phyloP scores from a whole-genome alignment of 768 basidiomycete species.

The Lentinus tigrinus region DNA sequence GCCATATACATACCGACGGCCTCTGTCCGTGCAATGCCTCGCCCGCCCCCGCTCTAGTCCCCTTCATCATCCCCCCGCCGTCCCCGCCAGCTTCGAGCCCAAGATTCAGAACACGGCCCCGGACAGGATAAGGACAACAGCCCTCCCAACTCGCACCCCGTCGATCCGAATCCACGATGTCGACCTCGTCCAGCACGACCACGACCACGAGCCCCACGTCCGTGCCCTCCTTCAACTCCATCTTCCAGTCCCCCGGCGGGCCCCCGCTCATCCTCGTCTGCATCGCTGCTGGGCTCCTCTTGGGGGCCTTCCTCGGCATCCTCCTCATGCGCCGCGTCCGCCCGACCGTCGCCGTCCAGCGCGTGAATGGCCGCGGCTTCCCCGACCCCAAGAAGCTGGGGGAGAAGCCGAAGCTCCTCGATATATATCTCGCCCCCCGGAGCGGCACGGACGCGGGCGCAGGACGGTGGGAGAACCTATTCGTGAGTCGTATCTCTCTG shows the following conservation, averaged over 20 bases:
- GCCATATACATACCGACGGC: too few relatives aligned
- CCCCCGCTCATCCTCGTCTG: conserved; percentile 26
- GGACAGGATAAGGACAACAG: too few relatives aligned
- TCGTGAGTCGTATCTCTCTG: background rate
- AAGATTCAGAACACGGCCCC: too few relatives aligned
- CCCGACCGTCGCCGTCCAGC: conserved; percentile 10
- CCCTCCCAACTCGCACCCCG: too few relatives aligned
- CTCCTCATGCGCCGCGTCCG: conserved; percentile 18
- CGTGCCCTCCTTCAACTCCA: conserved; percentile 1
- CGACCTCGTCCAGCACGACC: background rate
- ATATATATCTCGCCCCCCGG: conserved; percentile 4
- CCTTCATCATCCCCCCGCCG: too few relatives aligned
- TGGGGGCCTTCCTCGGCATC: conserved; percentile 19
- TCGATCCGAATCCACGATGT: too few relatives aligned
- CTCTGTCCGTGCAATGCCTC: too few relatives aligned
- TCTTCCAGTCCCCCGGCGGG: conserved; percentile 18
- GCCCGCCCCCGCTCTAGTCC: too few relatives aligned
- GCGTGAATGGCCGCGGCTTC: background rate
- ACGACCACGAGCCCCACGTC: background rate
- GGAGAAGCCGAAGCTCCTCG: conserved; percentile 17
- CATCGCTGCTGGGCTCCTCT: conserved; percentile 21
- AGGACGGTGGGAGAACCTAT: background rate
- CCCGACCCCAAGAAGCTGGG: background rate
- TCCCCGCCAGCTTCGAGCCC: too few relatives aligned
- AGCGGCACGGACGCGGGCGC: background rate